Evolutionary conservation across 305 asterid species (phyloP), one percentile per base, ranked within the genome.

Genomic region (Fraxinus nigra): DNA sequence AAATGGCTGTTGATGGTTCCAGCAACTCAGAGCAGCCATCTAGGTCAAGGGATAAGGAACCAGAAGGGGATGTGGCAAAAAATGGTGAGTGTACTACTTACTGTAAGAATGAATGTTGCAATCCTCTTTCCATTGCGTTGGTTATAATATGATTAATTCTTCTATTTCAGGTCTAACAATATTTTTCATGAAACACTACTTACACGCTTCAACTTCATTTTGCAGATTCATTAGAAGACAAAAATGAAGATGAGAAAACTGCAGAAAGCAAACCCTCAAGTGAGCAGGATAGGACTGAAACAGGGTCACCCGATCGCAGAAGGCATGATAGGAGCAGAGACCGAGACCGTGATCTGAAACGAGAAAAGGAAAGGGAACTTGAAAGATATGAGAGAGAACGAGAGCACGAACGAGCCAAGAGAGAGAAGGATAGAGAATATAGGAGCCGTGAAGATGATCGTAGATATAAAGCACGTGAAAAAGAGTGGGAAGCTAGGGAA

Each of bases 401-500:
- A 78, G 99, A 97, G 85, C 97, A 92, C 77, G 98, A 97, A 75
- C 94, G 99, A 81, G 93, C 94, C 43, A 97, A 92, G 92, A 89
- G 98, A 87, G 99, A 97, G 91, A 93, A 94, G 88, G 99, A 97
- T 65, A 91, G 97, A 84, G 98, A 93, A 84, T 85, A 97, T 85
- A 95, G 92, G 86, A 92, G 91, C 84, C 92, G 98, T 80, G 99
- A 97, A 82, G 99, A 97, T 88, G 99, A 97, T 75, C 95, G 99
- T 37, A 90, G 98, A 85, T 97, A 86, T 81, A 94, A 92, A 92
- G 85, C 86, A 73, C 97, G 97, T 37, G 98, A 95, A 87, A 95
- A 97, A 85, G 98, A 97, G 81, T 95, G 99, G 99, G 99, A 97
- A 90, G 20, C 92, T 82, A 91, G 95, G 90, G 99, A 97, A 81